Conservation (phyloP, 805 yeast genomes). For the Monosporozyma yasuniensis region DNA sequence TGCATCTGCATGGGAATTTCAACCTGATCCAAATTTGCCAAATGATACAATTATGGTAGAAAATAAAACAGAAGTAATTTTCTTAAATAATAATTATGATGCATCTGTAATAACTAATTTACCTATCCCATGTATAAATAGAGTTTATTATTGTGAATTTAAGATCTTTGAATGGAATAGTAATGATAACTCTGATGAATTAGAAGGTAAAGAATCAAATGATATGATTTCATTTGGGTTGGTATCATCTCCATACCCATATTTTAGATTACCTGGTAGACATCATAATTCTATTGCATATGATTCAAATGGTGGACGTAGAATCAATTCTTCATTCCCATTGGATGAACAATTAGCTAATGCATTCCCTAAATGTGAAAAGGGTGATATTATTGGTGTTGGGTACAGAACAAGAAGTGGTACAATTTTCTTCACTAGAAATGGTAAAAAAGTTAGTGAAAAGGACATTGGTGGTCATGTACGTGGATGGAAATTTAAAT, state of each 20-base stretch:
- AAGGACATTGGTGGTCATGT: conserved; percentile 73
- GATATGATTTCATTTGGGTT: conserved; percentile 67
- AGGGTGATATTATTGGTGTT: conserved; percentile 89
- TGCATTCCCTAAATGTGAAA: conserved; percentile 50
- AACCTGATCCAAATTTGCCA: conserved; percentile 43
- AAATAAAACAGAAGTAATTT: conserved; percentile 54
- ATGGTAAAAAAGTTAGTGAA: conserved; percentile 82
- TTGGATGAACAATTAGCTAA: conserved; percentile 37
- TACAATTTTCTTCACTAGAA: conserved; percentile 84
- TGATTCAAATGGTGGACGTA: conserved; percentile 73
- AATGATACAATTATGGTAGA: conserved; percentile 51
- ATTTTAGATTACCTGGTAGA: conserved; percentile 87
- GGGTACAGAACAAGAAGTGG: conserved; percentile 81
- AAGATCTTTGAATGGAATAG: conserved; percentile 67
- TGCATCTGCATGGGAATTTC: conserved; percentile 82
- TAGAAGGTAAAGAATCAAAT: conserved; percentile 6
- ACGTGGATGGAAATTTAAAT: conserved; percentile 58
- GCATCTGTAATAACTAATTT: conserved; percentile 70
- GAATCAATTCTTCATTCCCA: conserved; percentile 69
- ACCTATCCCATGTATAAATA: conserved; percentile 75
- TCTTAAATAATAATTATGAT: conserved; percentile 47
- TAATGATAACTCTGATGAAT: conserved; percentile 19
- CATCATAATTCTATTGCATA: conserved; percentile 80
- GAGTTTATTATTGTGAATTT: conserved; percentile 81
- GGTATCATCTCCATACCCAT: conserved; percentile 83